Conservation (phyloP, 768 basidiomycete genomes). For the Mycena floridula region DNA sequence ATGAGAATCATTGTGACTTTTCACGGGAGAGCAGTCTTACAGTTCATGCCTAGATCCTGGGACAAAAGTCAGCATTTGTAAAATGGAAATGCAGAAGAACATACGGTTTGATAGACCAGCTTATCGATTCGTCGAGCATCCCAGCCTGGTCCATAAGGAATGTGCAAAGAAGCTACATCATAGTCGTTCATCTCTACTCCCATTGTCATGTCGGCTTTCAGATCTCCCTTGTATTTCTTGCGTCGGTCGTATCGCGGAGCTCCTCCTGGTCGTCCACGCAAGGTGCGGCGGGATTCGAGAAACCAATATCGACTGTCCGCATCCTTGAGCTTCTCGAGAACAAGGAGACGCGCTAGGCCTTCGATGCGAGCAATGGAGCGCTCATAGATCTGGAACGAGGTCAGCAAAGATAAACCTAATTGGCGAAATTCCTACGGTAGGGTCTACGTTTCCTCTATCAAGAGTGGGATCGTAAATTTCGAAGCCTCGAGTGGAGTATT, state of each 20-base stretch:
- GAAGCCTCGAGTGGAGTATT: constrained; percentile 48
- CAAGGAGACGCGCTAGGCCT: constrained; percentile 57
- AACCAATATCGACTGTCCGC: constrained; percentile 38
- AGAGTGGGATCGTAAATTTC: constrained; percentile 54
- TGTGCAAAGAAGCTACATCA: constrained; percentile 46
- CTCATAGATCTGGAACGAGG: constrained; percentile 44
- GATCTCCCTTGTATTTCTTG: constrained; percentile 46
- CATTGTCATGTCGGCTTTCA: constrained; percentile 37
- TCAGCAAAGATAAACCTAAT: neutral
- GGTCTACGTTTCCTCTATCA: constrained; percentile 46
- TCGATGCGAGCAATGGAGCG: constrained; percentile 47
- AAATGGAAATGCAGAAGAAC: constrained; percentile 11
- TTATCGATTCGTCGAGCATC: too few relatives aligned
- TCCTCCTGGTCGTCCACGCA: constrained; percentile 41
- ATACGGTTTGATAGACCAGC: constrained; percentile 50
- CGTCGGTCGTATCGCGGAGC: constrained; percentile 20
- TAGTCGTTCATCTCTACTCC: constrained; percentile 53
- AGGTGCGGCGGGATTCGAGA: constrained; percentile 37
- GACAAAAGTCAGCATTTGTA: constrained; percentile 2
- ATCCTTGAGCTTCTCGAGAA: constrained; percentile 50
- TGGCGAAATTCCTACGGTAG: constrained; percentile 34
- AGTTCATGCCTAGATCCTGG: constrained; percentile 55
- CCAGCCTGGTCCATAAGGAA: constrained; percentile 60
- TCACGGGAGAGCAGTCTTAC: too few relatives aligned
- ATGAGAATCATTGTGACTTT: too few relatives aligned